Evolutionary conservation across 2,329 filamentous ascomycete species (phyloP), one percentile per base, ranked within the genome.

Genomic region (Pseudocercospora fuligena): DNA sequence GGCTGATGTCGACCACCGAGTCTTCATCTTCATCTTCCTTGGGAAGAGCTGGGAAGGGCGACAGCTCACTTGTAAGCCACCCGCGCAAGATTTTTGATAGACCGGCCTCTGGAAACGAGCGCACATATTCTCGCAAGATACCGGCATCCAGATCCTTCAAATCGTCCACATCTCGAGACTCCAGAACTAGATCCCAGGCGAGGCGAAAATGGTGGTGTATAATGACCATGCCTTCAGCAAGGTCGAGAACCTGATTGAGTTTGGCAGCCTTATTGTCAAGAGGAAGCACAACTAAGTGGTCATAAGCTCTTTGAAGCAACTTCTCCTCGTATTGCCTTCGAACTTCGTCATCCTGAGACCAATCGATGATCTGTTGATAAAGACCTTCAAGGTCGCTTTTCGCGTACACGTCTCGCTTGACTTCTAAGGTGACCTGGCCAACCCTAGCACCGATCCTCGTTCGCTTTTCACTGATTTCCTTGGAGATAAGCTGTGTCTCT

Each of bases 201-300:
- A 96, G 84, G 69, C 90, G 88, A 80, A 90, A 97, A 0, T 93
- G 92, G 73, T 98, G 93, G 73, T 94, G 94, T 77, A 99, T 95
- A 66, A 97, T 92, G 67, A 99, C 94, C 92, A 99, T 97, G 68
- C 94, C 95, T 69, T 90, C 88, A 0, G 94, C 93, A 61, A 95
- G 82, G 66, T 91, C 90, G 73, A 91, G 80, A 0, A 97, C 90
- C 69, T 91, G 89, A 40, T 88, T 82, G 27, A 92, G 87, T 78
- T 96, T 93, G 19, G 83, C 79, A 0, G 81, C 76, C 79, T 98
- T 98, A 65, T 89, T 82, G 3, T 89, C 88, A 1, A 84, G 67
- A 2, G 90, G 87, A 16, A 92, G 83, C 29, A 92, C 89, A 8
- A 90, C 79, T 0, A 99, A 85, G 5, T 88, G 86, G 65, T 97